phyloP scores from a whole-genome alignment of 768 basidiomycete genomes.

The Galerina sulciceps region DNA sequence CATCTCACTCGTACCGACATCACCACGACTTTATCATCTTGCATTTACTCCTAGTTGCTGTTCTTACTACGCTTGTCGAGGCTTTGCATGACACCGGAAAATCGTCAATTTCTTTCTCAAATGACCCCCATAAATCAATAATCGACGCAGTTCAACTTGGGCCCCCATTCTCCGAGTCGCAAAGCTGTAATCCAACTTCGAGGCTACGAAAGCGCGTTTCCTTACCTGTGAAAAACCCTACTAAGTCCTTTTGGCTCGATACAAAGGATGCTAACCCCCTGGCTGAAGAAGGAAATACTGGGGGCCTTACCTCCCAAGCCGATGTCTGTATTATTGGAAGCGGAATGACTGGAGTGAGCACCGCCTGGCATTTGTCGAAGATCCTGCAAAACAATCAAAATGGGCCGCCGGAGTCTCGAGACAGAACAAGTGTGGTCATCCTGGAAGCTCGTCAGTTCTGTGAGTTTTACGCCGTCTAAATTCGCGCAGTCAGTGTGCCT shows the following conservation, averaged over 20 bases:
- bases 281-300: slow-evolving; percentile 67
- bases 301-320: slow-evolving; percentile 55
- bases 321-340: slow-evolving; percentile 83
- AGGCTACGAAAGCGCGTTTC: slow-evolving; percentile 7
- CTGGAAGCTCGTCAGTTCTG: slow-evolving; percentile 89
- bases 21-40: too few species aligned
- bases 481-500: not conserved
- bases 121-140: too few species aligned
- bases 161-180: too few species aligned
- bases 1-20: too few species aligned
- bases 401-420: not conserved
- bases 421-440: slow-evolving; percentile 54
- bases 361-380: slow-evolving; percentile 68
- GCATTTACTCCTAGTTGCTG: too few species aligned
- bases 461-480: slow-evolving; percentile 40
- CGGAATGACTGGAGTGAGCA: slow-evolving; percentile 77
- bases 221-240: slow-evolving; percentile 65
- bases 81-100: too few species aligned
- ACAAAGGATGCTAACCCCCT: slow-evolving; percentile 67
- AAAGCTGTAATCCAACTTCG: too few species aligned
- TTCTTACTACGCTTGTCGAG: too few species aligned
- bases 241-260: slow-evolving; percentile 76
- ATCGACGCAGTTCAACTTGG: too few species aligned
- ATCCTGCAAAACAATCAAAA: slow-evolving; percentile 10
- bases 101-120: too few species aligned